Percentiles rank a stretch among this genome's conserved stretches.
Conservation (phyloP, 106 monocot species). For the Apostasia ramifera region DNA sequence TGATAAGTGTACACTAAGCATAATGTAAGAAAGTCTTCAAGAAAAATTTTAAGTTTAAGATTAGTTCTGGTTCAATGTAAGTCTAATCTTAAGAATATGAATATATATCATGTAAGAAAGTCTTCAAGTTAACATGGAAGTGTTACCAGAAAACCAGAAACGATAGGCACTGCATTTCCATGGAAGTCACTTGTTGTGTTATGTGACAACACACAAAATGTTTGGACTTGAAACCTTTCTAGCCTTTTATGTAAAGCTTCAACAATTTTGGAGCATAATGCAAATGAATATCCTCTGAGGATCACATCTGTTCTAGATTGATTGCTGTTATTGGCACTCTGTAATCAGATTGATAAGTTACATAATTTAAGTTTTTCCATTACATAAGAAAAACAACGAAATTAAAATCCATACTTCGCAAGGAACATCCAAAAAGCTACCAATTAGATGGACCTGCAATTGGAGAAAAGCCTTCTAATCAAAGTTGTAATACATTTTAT, state of each 20-base stretch:
- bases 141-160: slow-evolving; percentile 74
- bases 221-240: slow-evolving; percentile 61
- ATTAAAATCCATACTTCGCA: slow-evolving; percentile 30
- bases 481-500: background rate
- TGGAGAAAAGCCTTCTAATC: background rate
- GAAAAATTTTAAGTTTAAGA: no score
- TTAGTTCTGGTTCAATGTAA: no score
- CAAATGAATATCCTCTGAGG: slow-evolving; percentile 44
- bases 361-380: background rate
- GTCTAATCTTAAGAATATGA: no score
- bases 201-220: slow-evolving; percentile 62
- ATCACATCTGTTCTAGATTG: slow-evolving; percentile 9
- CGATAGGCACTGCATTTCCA: slow-evolving; percentile 52
- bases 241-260: slow-evolving; percentile 36
- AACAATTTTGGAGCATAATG: slow-evolving; percentile 72
- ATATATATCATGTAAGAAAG: no score
- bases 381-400: background rate
- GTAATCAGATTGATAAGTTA: slow-evolving; percentile 3
- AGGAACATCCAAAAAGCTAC: slow-evolving; percentile 59
- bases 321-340: slow-evolving; percentile 13
- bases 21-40: no score
- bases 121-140: background rate
- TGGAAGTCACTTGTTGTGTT: slow-evolving; percentile 59
- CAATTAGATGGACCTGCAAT: slow-evolving; percentile 76
- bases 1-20: no score